These are phyloP conservation scores for Hygrocybe coccinea DNA, from an alignment of 768 basidiomycete genomes.

Conservation along the genomic window DNA sequence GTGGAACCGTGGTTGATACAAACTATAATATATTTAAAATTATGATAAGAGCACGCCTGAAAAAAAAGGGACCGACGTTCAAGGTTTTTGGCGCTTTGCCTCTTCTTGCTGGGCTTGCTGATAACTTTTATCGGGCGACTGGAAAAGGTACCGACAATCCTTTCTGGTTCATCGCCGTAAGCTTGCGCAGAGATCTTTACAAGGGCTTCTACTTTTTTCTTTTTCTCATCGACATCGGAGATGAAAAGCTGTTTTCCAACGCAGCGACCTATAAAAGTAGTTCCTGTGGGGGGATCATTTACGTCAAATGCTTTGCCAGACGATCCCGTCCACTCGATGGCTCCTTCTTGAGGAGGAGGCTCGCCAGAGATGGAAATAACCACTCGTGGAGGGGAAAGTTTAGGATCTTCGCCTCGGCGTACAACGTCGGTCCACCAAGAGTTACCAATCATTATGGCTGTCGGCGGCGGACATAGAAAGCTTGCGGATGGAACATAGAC, in stretches of 20 bases:
- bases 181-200: constrained; percentile 82
- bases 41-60: constrained; percentile 8
- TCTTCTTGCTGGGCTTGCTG: constrained; percentile 96
- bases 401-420: constrained; percentile 68
- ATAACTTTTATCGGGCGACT: constrained; percentile 97
- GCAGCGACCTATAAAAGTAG: constrained; percentile 88
- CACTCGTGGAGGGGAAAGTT: constrained; percentile 73
- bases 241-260: constrained; percentile 95
- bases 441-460: constrained; percentile 89
- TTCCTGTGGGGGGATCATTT: constrained; percentile 70
- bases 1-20: constrained; percentile 96
- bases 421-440: constrained; percentile 89
- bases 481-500: constrained; percentile 31
- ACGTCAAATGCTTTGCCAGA: constrained; percentile 82
- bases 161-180: constrained; percentile 75
- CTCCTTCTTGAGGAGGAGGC: constrained; percentile 76
- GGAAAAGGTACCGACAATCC: constrained; percentile 83
- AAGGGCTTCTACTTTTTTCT: constrained; percentile 90
- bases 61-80: constrained; percentile 59
- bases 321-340: constrained; percentile 82
- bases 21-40: constrained; percentile 42
- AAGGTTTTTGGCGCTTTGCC: constrained; percentile 87
- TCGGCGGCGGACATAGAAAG: constrained; percentile 91
- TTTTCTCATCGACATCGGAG: constrained; percentile 90
- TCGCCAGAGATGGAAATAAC: constrained; percentile 92